Conservation (phyloP, 2,329 filamentous ascomycete genomes). For the Penicillium concentricum region DNA sequence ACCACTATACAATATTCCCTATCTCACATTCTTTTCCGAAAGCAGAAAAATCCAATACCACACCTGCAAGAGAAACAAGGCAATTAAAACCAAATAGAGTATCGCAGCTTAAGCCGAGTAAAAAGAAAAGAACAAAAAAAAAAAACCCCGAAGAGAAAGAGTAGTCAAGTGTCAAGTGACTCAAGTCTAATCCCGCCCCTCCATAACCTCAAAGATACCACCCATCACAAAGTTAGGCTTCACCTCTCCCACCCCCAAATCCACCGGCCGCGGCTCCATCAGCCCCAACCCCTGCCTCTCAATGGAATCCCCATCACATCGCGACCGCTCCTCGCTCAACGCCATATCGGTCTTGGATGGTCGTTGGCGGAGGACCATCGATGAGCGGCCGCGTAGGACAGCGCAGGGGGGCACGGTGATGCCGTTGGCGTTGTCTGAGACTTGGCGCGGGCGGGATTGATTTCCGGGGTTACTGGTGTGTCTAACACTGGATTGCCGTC, state of each 20-base stretch:
- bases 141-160: background rate
- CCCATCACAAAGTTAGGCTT: slow-evolving; percentile 46
- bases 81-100: slow-evolving; percentile 4
- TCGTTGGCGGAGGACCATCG: slow-evolving; percentile 39
- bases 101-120: background rate
- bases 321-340: slow-evolving; percentile 43
- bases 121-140: background rate
- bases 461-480: background rate
- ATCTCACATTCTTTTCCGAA: slow-evolving; percentile 9
- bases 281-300: slow-evolving; percentile 44
- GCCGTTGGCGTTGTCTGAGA: background rate
- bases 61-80: background rate
- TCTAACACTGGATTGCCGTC: background rate
- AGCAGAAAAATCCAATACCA: background rate
- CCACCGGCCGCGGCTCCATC: slow-evolving; percentile 47
- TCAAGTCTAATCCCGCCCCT: slow-evolving; percentile 34
- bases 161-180: background rate
- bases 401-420: slow-evolving; percentile 29
- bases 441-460: background rate
- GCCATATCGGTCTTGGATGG: slow-evolving; percentile 47
- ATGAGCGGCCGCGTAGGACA: slow-evolving; percentile 30
- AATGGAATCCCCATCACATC: slow-evolving; percentile 39
- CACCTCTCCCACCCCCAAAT: slow-evolving; percentile 20
- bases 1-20: slow-evolving; percentile 3
- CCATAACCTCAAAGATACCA: slow-evolving; percentile 50